A percentile compares a stretch with the other conserved stretches of the same genome.
These are phyloP conservation scores for Globisporangium okanoganense DNA, from an alignment of 352 stramenopile genomes.

Conservation along the genomic window DNA sequence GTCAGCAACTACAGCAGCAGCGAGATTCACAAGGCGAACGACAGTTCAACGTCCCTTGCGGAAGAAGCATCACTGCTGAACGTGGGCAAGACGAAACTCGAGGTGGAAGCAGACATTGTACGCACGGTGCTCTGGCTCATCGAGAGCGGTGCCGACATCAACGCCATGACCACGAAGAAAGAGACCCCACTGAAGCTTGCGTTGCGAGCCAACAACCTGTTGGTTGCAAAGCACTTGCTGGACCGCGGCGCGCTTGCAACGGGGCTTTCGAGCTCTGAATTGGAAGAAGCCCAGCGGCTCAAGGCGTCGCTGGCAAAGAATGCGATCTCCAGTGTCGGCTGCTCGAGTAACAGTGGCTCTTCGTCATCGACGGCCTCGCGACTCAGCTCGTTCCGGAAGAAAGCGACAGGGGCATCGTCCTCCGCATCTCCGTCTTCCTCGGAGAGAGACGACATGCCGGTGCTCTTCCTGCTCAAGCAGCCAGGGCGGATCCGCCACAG, in stretches of 20 bases:
- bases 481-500: constrained; percentile 69
- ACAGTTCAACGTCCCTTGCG: neutral
- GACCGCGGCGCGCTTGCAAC: constrained; percentile 47
- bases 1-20: constrained; percentile 24
- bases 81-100: constrained; percentile 31
- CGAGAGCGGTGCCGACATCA: constrained; percentile 66
- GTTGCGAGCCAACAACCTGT: constrained; percentile 40
- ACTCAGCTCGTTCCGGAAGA: constrained; percentile 22
- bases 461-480: constrained; percentile 73
- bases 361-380: constrained; percentile 5
- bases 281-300: constrained; percentile 44
- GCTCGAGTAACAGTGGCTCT: constrained; percentile 9
- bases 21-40: constrained; percentile 1
- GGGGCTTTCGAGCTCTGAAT: constrained; percentile 33
- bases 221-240: constrained; percentile 50
- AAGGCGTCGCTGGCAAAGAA: constrained; percentile 53
- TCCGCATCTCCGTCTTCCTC: constrained; percentile 13
- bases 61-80: constrained; percentile 3
- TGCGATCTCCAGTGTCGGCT: constrained; percentile 58
- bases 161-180: constrained; percentile 38
- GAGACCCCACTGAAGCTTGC: constrained; percentile 60
- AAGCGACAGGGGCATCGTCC: constrained; percentile 6
- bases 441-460: constrained; percentile 25
- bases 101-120: constrained; percentile 50
- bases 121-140: constrained; percentile 71